A percentile compares a stretch with the other conserved stretches of the same genome.
Conservation (phyloP, 345 rosid genomes). For the Citrus hindsii region DNA sequence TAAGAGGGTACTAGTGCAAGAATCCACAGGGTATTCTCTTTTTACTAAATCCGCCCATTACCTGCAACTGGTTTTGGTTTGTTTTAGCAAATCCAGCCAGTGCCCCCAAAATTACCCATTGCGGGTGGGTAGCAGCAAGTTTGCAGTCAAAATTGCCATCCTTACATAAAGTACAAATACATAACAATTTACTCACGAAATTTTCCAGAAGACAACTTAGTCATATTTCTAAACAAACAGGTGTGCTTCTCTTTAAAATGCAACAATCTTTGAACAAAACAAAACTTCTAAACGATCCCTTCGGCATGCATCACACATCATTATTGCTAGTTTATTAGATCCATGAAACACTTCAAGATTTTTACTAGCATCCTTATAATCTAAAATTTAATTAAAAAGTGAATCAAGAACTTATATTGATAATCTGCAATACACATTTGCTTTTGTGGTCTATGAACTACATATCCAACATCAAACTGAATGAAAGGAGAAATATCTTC, state of each 20-base stretch:
- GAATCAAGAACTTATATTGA: slow-evolving; percentile 1
- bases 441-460: not conserved
- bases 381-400: not conserved
- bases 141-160: no score
- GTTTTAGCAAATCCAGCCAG: no score
- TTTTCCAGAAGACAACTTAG: slow-evolving; percentile 4
- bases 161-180: not conserved
- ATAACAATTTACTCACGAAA: not conserved
- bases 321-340: slow-evolving; percentile 38
- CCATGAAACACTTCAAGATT: slow-evolving; percentile 8
- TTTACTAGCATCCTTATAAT: not conserved
- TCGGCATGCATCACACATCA: slow-evolving; percentile 44
- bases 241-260: slow-evolving; percentile 9
- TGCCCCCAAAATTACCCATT: no score
- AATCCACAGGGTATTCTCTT: no score
- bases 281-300: slow-evolving; percentile 1
- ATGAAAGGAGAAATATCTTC: slow-evolving; percentile 6
- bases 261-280: slow-evolving; percentile 11
- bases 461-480: not conserved
- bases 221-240: slow-evolving; percentile 3
- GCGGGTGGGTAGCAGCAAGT: no score
- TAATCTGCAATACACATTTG: slow-evolving; percentile 10
- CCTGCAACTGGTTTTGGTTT: no score
- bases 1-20: no score
- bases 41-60: no score